These are phyloP conservation scores for Pseudocercospora vitis DNA, from an alignment of 2,329 filamentous ascomycete genomes.

Conservation along the genomic window DNA sequence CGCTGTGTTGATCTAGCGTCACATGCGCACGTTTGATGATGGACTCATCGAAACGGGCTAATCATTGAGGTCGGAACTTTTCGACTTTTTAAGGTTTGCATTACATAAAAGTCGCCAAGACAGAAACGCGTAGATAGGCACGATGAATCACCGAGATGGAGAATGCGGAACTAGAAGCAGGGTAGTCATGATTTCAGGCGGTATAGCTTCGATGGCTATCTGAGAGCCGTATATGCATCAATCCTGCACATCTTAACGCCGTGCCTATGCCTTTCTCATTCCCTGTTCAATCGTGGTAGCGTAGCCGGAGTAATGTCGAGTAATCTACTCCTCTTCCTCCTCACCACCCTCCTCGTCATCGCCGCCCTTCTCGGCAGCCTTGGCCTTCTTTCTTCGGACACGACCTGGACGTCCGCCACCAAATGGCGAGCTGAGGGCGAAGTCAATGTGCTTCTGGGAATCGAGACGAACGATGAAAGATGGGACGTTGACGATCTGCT, in stretches of 20 bases:
- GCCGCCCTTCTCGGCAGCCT: constrained; percentile 83
- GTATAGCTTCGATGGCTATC: constrained; percentile 17
- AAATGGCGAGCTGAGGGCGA: constrained; percentile 94
- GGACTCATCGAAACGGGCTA: neutral
- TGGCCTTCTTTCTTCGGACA: constrained; percentile 99
- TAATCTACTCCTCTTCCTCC: constrained; percentile 55
- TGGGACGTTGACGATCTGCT: constrained; percentile 99
- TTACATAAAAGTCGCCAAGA: neutral
- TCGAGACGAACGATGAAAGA: constrained; percentile 99
- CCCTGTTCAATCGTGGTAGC: constrained; percentile 26
- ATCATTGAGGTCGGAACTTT: constrained; percentile 10
- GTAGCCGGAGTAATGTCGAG: constrained; percentile 21
- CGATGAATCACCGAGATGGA: neutral
- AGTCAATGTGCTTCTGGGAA: constrained; percentile 99
- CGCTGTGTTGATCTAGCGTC: neutral
- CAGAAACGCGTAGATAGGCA: neutral
- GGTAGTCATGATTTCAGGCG: constrained; percentile 16
- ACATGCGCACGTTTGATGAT: neutral
- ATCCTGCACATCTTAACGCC: constrained; percentile 21
- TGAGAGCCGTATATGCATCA: constrained; percentile 15
- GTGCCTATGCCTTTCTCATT: constrained; percentile 24
- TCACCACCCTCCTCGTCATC: constrained; percentile 83
- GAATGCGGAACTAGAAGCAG: constrained; percentile 2
- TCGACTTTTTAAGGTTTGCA: neutral
- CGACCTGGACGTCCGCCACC: constrained; percentile 95